Base-by-base conservation (phyloP, 225 moss, liverwort and hornwort species). In the Lunularia cruciata region DNA sequence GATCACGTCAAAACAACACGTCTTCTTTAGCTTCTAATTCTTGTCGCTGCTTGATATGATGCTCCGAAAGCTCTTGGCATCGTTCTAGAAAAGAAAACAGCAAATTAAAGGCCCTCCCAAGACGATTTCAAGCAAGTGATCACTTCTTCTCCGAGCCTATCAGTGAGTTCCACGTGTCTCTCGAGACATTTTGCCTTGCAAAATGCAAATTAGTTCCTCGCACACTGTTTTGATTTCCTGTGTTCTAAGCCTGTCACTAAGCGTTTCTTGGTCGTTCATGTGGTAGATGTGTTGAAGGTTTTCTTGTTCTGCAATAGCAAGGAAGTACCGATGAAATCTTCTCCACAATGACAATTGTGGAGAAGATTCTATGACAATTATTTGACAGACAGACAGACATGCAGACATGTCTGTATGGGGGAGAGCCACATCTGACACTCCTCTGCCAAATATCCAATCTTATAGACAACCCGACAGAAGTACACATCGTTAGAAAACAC, bases 101-200 rank as follows among this genome's bases (percentile, higher is more conserved):
- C 43, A 95, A 67, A 19, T 76, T 74, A 60, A 82, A 77, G 22
- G 88, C 91, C 84, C 86, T 81, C 49, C 82, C 89, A 53, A 92
- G 73, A 63, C 92, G 81, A 66, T 88, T 88, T 57, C 79, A 88
- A 75, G 89, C 91, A 54, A 95, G 82, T 15, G 88, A 77, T 71
- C 71, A 78, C 33, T 88, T 86, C 36, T 82, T 85, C 54, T 92
- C 67, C 56, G 88, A 88, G 92, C 92, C 85, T 26, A 84, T 92
- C 72, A 70, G 76, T 23, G 89, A 89, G 43, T 89, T 60, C 67
- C 89, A 88, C 42, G 85, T 88, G 22, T 57, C 70, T 89, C 56
- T 91, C 91, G 57, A 89, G 89, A 65, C 91, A 92, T 10, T 78
- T 81, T 2, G 86, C 39, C 89, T 78, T 32, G 88, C 91, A 42